Evolutionary conservation across 2,329 filamentous ascomycete genomes (phyloP).

Genomic region (Mycocentrospora acerina): DNA sequence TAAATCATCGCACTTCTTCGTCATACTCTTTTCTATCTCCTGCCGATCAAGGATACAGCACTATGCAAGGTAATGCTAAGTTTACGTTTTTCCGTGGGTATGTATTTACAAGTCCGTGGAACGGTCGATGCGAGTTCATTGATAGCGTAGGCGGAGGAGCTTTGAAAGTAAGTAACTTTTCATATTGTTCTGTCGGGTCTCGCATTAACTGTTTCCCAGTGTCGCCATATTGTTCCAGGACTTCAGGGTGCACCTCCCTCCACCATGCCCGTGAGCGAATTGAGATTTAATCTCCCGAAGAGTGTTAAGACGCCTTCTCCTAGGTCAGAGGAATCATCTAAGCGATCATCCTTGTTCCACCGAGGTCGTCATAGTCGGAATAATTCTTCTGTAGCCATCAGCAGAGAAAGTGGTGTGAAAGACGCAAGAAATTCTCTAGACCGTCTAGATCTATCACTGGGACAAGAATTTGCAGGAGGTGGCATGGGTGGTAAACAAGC

Average conservation of each 20-base stretch:
- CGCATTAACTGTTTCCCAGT: slow-evolving; percentile 41
- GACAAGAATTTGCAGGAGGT: slow-evolving; percentile 80
- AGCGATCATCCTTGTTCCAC: slow-evolving; percentile 40
- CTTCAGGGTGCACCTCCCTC: slow-evolving; percentile 34
- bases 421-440: slow-evolving; percentile 40
- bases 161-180: slow-evolving; percentile 50
- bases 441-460: slow-evolving; percentile 71
- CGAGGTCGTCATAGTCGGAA: slow-evolving; percentile 31
- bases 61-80: slow-evolving; percentile 45
- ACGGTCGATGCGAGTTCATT: slow-evolving; percentile 80
- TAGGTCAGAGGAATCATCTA: slow-evolving; percentile 32
- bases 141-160: slow-evolving; percentile 75
- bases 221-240: slow-evolving; percentile 68
- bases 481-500: slow-evolving; percentile 82
- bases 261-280: slow-evolving; percentile 68
- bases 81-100: slow-evolving; percentile 63
- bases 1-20: slow-evolving; percentile 14
- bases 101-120: slow-evolving; percentile 82
- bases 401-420: slow-evolving; percentile 15
- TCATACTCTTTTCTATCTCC: slow-evolving; percentile 21
- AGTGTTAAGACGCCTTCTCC: slow-evolving; percentile 37
- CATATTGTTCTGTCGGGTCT: background rate
- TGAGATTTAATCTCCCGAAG: slow-evolving; percentile 84
- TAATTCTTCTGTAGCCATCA: slow-evolving; percentile 29
- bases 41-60: slow-evolving; percentile 30